Conservation (phyloP, 768 basidiomycete genomes). For the Boletus vermiculosoides region DNA sequence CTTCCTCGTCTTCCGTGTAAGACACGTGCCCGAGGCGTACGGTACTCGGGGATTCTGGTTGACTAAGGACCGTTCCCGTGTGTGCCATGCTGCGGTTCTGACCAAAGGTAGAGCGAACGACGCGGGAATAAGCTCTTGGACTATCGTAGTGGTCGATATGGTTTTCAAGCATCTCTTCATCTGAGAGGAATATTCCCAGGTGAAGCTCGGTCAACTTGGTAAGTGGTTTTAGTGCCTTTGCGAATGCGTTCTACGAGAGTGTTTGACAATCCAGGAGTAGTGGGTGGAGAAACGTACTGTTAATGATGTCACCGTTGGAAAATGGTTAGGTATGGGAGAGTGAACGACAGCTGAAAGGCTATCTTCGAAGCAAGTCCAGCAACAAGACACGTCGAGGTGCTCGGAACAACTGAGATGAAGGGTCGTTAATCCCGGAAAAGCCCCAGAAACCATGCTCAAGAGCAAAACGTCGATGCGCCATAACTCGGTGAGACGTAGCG, state of each 20-base stretch:
- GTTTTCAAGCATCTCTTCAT: conserved; percentile 45
- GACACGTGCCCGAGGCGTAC: conserved; percentile 19
- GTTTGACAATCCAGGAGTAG: conserved; percentile 1
- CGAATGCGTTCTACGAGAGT: conserved; percentile 40
- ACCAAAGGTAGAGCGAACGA: conserved; percentile 10
- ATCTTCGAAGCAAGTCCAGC: conserved; percentile 65
- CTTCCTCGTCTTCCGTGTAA: conserved; percentile 20
- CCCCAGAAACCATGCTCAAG: conserved; percentile 44
- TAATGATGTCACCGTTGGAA: conserved; percentile 40
- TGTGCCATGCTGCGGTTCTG: background rate
- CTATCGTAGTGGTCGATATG: conserved; percentile 38
- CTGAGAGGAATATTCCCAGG: conserved; percentile 64
- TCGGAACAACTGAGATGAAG: conserved; percentile 62
- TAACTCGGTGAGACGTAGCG: conserved; percentile 51
- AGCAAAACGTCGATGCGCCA: conserved; percentile 54
- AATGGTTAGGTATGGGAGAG: conserved; percentile 61
- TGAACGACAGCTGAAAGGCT: conserved; percentile 52
- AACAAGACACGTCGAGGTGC: conserved; percentile 55
- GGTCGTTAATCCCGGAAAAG: conserved; percentile 44
- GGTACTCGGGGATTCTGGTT: conserved; percentile 17
- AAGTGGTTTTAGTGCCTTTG: conserved; percentile 45
- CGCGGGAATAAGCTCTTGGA: conserved; percentile 21
- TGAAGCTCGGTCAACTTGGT: conserved; percentile 48
- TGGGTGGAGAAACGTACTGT: conserved; percentile 44
- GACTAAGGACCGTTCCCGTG: conserved; percentile 23